Conservation (phyloP, 371 early-diverging fungal genomes). For the Mucor mucedo region DNA sequence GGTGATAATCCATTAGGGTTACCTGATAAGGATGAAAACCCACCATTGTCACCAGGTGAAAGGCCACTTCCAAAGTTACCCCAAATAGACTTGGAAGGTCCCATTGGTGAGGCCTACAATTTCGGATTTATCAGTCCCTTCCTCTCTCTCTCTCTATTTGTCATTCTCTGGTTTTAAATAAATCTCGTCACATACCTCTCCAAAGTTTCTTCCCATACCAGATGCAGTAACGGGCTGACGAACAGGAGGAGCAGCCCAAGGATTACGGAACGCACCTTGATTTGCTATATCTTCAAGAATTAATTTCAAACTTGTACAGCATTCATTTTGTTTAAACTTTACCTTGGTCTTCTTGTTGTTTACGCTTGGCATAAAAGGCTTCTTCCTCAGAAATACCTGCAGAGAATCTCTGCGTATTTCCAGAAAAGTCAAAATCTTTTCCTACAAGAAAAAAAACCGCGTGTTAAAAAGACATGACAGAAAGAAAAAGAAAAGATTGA, state of each 20-base stretch:
- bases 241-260: constrained; percentile 24
- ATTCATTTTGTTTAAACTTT: constrained; percentile 8
- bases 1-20: constrained; percentile 27
- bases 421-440: constrained; percentile 78
- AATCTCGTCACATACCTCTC: constrained; percentile 20
- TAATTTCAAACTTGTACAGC: neutral
- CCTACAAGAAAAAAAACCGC: constrained; percentile 30
- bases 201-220: constrained; percentile 27
- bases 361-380: constrained; percentile 56
- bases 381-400: constrained; percentile 56
- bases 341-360: constrained; percentile 25
- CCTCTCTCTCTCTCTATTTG: neutral
- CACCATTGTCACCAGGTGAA: constrained; percentile 28
- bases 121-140: neutral
- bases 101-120: constrained; percentile 29
- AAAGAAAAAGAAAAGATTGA: neutral
- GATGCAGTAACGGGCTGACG: constrained; percentile 14
- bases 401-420: constrained; percentile 61
- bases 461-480: constrained; percentile 3
- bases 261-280: constrained; percentile 21
- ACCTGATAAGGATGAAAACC: constrained; percentile 24
- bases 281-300: neutral
- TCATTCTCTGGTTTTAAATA: neutral
- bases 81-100: constrained; percentile 45
- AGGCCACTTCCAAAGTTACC: constrained; percentile 45